Percentiles rank a stretch among this genome's conserved stretches.
These are phyloP conservation scores for Discostella stelligera DNA, from an alignment of 352 stramenopile genomes.

Conservation along the genomic window DNA sequence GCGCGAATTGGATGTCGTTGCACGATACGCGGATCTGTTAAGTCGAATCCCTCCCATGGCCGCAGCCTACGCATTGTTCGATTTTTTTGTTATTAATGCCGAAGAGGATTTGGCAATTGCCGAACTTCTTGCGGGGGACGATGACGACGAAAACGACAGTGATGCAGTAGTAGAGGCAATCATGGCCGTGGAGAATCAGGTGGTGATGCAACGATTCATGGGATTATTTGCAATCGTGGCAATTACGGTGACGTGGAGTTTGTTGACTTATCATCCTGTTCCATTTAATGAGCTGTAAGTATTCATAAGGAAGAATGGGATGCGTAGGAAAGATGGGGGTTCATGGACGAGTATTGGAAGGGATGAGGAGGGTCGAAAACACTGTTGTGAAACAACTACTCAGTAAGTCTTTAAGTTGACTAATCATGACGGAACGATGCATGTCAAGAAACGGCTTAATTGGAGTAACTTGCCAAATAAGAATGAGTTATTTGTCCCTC, in stretches of 20 bases:
- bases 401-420: no score
- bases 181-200: slow-evolving; percentile 44
- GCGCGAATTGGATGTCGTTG: slow-evolving; percentile 26
- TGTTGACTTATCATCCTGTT: slow-evolving; percentile 49
- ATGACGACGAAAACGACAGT: slow-evolving; percentile 6
- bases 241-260: slow-evolving; percentile 30
- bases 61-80: slow-evolving; percentile 21
- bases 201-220: slow-evolving; percentile 36
- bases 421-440: no score
- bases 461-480: no score
- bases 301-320: neutral
- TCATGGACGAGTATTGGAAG: no score
- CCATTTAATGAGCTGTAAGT: slow-evolving; percentile 46
- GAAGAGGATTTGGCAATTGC: slow-evolving; percentile 49
- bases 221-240: slow-evolving; percentile 37
- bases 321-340: no score
- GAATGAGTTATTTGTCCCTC: no score
- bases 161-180: slow-evolving; percentile 22
- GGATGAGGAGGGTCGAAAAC: no score
- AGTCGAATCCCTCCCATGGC: slow-evolving; percentile 25
- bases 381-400: no score
- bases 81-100: slow-evolving; percentile 38
- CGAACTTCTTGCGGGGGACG: slow-evolving; percentile 39
- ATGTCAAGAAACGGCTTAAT: no score
- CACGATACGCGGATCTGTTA: slow-evolving; percentile 31